Base-by-base conservation (phyloP, 495 filamentous ascomycete species). In the Xylaria longipes region DNA sequence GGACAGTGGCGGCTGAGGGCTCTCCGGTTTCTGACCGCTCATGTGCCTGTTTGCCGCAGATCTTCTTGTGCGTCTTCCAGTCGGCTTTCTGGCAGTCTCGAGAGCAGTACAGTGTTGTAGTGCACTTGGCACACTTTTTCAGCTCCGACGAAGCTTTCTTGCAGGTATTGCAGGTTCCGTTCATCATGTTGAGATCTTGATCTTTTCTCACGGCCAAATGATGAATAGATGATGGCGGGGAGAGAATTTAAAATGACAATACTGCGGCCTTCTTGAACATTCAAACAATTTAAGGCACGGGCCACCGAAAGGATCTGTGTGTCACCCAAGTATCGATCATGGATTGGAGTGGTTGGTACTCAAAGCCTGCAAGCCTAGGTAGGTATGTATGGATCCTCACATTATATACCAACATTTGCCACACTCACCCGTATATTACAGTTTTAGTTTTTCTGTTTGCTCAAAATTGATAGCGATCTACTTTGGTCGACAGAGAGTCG, bases 121-220 rank as follows among this genome's bases (percentile, higher is more conserved):
- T 22, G 61, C 69, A 71, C 57, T 70, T 70, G 43, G 68, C 41
- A 37, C 69, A 71, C 37, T 33, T 62, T 11, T 58, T 64, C 61
- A 71, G 60, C 22, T 71, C 61, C 9, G 60, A 5, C 39, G 60
- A 56, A 46, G 48, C 33, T 50, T 71, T 65, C 37, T 65, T 57
- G 69, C 69, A 71, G 31, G 14, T 41, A 17, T 62, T 61, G 45
- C 68, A 70, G 11, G 56, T 43, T 67, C 65, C 65, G 12, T 67
- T 29, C 65, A 67, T 67, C 20, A 4, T 67, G 63, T 35, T n/a
- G 29, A 48, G 29, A 25, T 65, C 25, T 22, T 17, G n/a, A 15
- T 46, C 2, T 52, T 65, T 17, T n/a, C 20, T 12, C 14, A 33
- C 27, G 5, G 41, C 1, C 1, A 48, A 17, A 33, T 64, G 33